Conservation (phyloP, 257 asterid genomes). For the Oldenlandia corymbosa region DNA sequence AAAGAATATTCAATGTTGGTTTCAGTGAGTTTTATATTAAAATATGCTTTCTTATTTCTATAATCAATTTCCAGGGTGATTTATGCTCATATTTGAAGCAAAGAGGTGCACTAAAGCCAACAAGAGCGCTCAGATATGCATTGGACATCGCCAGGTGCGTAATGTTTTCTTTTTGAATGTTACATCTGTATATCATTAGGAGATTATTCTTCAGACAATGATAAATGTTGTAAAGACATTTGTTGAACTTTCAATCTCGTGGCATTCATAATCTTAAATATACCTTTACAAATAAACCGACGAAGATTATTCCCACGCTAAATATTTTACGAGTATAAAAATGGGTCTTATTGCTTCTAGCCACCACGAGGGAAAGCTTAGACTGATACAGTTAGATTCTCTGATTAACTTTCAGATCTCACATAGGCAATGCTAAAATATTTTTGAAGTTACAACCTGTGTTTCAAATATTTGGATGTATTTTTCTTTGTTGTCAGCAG, state of each 20-base stretch:
- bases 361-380: not conserved
- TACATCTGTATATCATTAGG: not conserved
- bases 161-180: conserved; percentile 1
- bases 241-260: not conserved
- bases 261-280: not conserved
- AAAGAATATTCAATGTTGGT: not conserved
- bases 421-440: not conserved
- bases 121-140: conserved; percentile 82
- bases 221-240: not conserved
- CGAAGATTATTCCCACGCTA: not conserved
- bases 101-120: conserved; percentile 75
- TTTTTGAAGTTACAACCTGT: no score
- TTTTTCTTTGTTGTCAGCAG: not conserved
- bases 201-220: not conserved
- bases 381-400: not conserved
- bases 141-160: conserved; percentile 90
- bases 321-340: not conserved
- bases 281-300: not conserved
- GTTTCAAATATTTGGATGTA: not conserved
- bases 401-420: not conserved
- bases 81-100: conserved; percentile 57
- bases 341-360: not conserved
- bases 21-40: not conserved
- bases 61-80: conserved; percentile 59
- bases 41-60: not conserved